Evolutionary conservation across 2,329 filamentous ascomycete species (phyloP).

Genomic region (Paraphoma chrysanthemicola): DNA sequence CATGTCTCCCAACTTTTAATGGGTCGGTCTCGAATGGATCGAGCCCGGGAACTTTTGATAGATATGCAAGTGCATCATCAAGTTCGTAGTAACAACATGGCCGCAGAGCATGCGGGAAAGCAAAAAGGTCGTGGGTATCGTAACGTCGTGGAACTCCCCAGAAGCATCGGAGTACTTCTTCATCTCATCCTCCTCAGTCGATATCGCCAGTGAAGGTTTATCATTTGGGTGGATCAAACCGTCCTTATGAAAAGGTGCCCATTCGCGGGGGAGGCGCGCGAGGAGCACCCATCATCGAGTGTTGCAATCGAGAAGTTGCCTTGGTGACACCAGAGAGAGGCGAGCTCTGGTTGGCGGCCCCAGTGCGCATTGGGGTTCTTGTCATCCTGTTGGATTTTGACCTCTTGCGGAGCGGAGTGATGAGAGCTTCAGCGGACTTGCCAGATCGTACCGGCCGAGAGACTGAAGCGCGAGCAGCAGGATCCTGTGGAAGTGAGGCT

Average conservation of each 20-base stretch:
- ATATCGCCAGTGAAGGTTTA: conserved; percentile 5
- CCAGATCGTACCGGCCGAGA: conserved; percentile 47
- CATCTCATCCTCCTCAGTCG: conserved; percentile 6
- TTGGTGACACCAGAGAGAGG: conserved; percentile 40
- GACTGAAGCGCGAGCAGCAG: conserved; percentile 43
- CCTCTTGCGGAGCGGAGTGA: conserved; percentile 48
- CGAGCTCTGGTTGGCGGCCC: conserved; percentile 27
- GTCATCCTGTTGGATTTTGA: conserved; percentile 36
- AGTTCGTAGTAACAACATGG: conserved; percentile 34
- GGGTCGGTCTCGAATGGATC: conserved; percentile 18
- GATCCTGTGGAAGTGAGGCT: conserved; percentile 45
- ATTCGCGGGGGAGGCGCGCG: conserved; percentile 38
- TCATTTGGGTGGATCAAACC: background rate
- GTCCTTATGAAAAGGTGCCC: conserved; percentile 43
- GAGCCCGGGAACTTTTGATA: conserved; percentile 31
- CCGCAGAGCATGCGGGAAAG: conserved; percentile 24
- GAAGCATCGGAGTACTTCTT: conserved; percentile 20
- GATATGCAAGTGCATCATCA: conserved; percentile 34
- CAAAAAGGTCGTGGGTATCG: conserved; percentile 44
- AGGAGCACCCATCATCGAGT: conserved; percentile 34
- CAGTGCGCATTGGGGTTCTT: conserved; percentile 28
- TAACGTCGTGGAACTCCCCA: conserved; percentile 37
- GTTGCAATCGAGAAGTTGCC: conserved; percentile 32
- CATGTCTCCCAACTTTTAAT: conserved; percentile 24
- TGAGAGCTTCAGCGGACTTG: conserved; percentile 48